phyloP scores from a whole-genome alignment of 2,329 filamentous ascomycete genomes.

The Didymella segeticola region DNA sequence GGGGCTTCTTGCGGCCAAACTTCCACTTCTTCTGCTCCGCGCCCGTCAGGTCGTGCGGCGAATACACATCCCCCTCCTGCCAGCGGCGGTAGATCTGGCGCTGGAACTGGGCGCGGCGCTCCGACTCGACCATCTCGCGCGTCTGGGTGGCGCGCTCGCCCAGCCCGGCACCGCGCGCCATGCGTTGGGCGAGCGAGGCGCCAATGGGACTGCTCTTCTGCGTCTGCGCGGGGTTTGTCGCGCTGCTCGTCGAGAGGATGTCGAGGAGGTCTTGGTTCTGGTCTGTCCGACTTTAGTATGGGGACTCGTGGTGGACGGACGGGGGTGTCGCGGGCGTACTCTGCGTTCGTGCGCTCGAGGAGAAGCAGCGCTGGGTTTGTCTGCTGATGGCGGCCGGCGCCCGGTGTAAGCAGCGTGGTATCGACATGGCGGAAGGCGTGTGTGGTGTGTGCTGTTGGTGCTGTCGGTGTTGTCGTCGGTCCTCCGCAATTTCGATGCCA shows the following conservation, averaged over 20 bases:
- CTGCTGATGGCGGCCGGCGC: constrained; percentile 10
- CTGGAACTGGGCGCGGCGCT: constrained; percentile 58
- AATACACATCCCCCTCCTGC: constrained; percentile 82
- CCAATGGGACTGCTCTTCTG: neutral
- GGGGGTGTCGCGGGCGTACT: constrained; percentile 17
- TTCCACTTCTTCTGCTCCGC: constrained; percentile 84
- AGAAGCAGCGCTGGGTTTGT: constrained; percentile 34
- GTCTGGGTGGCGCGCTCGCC: constrained; percentile 25
- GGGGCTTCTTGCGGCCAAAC: constrained; percentile 57
- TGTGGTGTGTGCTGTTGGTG: neutral
- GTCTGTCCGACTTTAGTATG: constrained; percentile 23
- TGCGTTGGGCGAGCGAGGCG: constrained; percentile 20
- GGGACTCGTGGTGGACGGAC: neutral
- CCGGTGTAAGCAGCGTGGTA: constrained; percentile 25
- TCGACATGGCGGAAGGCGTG: constrained; percentile 30
- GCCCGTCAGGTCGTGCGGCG: constrained; percentile 83
- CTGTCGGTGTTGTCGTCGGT: constrained; percentile 2
- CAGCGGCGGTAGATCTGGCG: constrained; percentile 74
- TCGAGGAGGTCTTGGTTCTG: constrained; percentile 19
- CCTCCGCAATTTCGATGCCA: constrained; percentile 9
- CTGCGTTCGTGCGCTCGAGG: constrained; percentile 30
- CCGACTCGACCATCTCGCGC: constrained; percentile 37
- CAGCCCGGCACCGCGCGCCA: constrained; percentile 29
- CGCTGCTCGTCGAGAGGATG: constrained; percentile 25
- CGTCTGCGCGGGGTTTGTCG: constrained; percentile 13